phyloP scores from a whole-genome alignment of 805 yeast species.

The Zygotorulaspora sp. region DNA sequence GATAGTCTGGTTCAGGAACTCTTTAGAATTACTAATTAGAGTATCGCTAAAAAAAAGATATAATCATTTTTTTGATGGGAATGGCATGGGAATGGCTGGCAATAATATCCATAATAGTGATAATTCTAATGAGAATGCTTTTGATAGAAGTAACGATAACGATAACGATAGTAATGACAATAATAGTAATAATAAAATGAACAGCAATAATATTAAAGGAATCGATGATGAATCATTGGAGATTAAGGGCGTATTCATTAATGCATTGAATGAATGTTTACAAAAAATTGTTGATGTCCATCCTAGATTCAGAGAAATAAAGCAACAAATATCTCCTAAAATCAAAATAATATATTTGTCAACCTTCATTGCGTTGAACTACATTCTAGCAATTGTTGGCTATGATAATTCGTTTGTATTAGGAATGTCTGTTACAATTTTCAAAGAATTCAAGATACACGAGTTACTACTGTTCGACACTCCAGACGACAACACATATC shows the following conservation, averaged over 20 bases:
- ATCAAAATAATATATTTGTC: conserved; percentile 36
- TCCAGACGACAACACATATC: conserved; percentile 6
- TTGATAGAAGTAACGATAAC: conserved; percentile 4
- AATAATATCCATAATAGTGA: conserved; percentile 4
- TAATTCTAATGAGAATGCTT: conserved; percentile 3
- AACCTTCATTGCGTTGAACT: conserved; percentile 46
- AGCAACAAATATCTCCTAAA: conserved; percentile 29
- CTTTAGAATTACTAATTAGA: conserved; percentile 31
- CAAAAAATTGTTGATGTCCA: conserved; percentile 32
- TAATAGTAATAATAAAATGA: conserved; percentile 6
- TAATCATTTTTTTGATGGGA: conserved; percentile 16
- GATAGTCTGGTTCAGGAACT: conserved; percentile 33
- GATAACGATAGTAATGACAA: conserved; percentile 1
- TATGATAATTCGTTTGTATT: conserved; percentile 55
- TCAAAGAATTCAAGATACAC: conserved; percentile 53
- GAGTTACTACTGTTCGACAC: conserved; percentile 34
- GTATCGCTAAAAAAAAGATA: conserved; percentile 23
- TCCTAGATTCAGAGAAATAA: conserved; percentile 30
- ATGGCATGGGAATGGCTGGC: background rate
- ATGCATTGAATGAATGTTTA: conserved; percentile 33
- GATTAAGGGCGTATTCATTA: conserved; percentile 25
- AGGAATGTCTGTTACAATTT: conserved; percentile 47
- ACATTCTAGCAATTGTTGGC: conserved; percentile 55
- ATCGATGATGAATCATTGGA: conserved; percentile 19
- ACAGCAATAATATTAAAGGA: background rate